Percentiles rank a stretch among this genome's conserved stretches.
phyloP scores from a whole-genome alignment of 257 asterid genomes.

The Galeopsis tetrahit region DNA sequence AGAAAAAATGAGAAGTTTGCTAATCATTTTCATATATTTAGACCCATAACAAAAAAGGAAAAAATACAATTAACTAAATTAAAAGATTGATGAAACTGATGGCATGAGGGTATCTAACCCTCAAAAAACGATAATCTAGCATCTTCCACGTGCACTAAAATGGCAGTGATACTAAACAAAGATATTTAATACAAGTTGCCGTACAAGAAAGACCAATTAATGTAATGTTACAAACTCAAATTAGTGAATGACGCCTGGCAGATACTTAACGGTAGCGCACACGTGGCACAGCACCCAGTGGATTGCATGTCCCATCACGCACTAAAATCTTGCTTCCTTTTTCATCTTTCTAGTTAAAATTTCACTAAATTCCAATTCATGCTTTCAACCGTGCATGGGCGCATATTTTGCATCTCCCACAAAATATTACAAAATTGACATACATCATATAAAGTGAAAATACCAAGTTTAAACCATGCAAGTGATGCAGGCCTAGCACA shows the following conservation, averaged over 20 bases:
- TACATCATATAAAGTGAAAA: slow-evolving; percentile 23
- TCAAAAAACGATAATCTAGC: slow-evolving; percentile 23
- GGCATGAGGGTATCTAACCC: slow-evolving; percentile 11
- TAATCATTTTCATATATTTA: background rate
- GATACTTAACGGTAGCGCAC: slow-evolving; percentile 9
- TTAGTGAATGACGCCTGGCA: slow-evolving; percentile 10
- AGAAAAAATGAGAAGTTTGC: slow-evolving; percentile 26
- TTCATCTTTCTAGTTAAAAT: slow-evolving; percentile 10
- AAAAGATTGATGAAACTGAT: background rate
- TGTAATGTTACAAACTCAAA: slow-evolving; percentile 17
- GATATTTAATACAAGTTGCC: slow-evolving; percentile 25
- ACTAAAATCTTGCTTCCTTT: slow-evolving; percentile 22
- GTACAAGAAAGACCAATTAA: slow-evolving; percentile 20
- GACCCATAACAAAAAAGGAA: slow-evolving; percentile 1
- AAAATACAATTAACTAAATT: background rate
- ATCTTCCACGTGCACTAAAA: slow-evolving; percentile 29
- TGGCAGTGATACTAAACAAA: slow-evolving; percentile 22
- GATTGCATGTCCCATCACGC: slow-evolving; percentile 21
- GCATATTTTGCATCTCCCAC: slow-evolving; percentile 27
- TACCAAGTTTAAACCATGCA: slow-evolving; percentile 23
- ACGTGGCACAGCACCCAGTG: slow-evolving; percentile 25
- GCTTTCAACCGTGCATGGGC: slow-evolving; percentile 31
- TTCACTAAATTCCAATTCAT: slow-evolving; percentile 16
- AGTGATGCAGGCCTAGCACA: slow-evolving; percentile 18
- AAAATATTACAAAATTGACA: slow-evolving; percentile 18